phyloP scores from a whole-genome alignment of 345 rosid genomes.

The Lepidium didymum region DNA sequence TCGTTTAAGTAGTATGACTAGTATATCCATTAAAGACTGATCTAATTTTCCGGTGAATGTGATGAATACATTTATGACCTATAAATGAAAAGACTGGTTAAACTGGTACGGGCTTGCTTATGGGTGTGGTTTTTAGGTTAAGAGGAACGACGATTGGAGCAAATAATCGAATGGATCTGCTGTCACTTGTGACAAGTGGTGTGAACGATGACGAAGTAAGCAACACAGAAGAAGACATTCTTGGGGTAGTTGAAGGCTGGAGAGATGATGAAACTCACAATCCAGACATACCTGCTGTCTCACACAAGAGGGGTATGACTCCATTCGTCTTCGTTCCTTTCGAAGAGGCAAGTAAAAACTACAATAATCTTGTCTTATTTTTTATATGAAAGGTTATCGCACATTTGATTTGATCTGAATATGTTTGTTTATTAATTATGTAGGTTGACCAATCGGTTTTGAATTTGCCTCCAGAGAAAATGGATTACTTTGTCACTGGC shows the following conservation, averaged over 20 bases:
- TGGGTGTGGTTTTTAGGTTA: slow-evolving; percentile 36
- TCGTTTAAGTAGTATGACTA: background rate
- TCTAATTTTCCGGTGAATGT: background rate
- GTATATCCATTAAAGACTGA: background rate
- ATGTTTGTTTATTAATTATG: background rate
- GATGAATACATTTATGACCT: background rate
- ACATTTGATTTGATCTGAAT: background rate
- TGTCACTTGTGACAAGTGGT: slow-evolving; percentile 82
- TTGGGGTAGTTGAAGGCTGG: slow-evolving; percentile 66
- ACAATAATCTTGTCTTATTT: background rate
- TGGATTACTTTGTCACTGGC: slow-evolving; percentile 88
- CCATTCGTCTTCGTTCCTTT: slow-evolving; percentile 91
- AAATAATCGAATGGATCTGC: slow-evolving; percentile 82
- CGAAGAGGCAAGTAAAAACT: slow-evolving; percentile 55
- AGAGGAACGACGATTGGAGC: slow-evolving; percentile 81
- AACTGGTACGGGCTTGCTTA: background rate
- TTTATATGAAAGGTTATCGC: background rate
- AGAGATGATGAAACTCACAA: slow-evolving; percentile 79
- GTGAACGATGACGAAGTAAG: slow-evolving; percentile 49
- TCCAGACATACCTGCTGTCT: slow-evolving; percentile 76
- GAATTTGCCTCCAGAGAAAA: slow-evolving; percentile 89
- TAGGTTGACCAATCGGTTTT: slow-evolving; percentile 76
- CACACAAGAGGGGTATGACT: slow-evolving; percentile 80
- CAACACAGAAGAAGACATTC: slow-evolving; percentile 61
- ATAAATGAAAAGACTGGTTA: background rate